phyloP scores from a whole-genome alignment of 495 filamentous ascomycete genomes.

The Hypoxylon rickii region DNA sequence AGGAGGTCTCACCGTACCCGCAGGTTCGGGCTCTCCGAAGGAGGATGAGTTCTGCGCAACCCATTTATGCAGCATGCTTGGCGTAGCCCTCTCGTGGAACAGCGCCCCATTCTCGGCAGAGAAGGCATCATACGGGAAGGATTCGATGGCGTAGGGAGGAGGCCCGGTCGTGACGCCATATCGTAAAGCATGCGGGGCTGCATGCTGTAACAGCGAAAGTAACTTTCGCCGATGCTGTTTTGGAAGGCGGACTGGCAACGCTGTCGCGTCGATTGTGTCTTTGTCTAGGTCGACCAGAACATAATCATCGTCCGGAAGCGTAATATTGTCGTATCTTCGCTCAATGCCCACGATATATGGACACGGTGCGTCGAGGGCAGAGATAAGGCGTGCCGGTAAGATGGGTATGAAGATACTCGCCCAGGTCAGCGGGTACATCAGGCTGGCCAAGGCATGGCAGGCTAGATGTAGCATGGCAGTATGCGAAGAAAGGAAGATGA shows the following conservation, averaged over 20 bases:
- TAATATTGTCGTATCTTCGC: constrained; percentile 86
- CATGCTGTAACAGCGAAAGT: constrained; percentile 81
- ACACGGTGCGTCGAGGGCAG: constrained; percentile 91
- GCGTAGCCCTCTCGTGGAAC: constrained; percentile 69
- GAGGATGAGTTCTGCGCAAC: constrained; percentile 85
- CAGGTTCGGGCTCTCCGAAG: constrained; percentile 71
- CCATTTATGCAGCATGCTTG: constrained; percentile 78
- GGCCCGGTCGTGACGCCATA: constrained; percentile 86
- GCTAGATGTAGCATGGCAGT: constrained; percentile 95
- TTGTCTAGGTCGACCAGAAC: constrained; percentile 92
- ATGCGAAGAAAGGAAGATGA: constrained; percentile 94
- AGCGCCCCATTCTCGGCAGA: constrained; percentile 82
- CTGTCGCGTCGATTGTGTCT: constrained; percentile 82
- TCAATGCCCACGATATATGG: constrained; percentile 97
- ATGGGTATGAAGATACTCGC: constrained; percentile 91
- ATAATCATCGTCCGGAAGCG: constrained; percentile 95
- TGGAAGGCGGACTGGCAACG: constrained; percentile 73
- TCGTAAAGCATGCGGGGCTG: constrained; percentile 86
- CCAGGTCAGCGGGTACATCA: constrained; percentile 92
- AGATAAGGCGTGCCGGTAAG: constrained; percentile 82
- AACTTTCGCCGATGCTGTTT: constrained; percentile 90
- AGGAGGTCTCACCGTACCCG: constrained; percentile 45
- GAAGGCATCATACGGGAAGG: constrained; percentile 87
- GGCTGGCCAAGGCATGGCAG: constrained; percentile 76
- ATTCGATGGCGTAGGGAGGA: constrained; percentile 90